Evolutionary conservation across 78 protist species (phyloP).

Genomic region (Dictyostelium discoideum): dicty_2.7 NC_007090.3:5396501-5397000

Average conservation of each 20-base stretch:
- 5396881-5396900: too few species aligned
- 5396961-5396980: background rate
- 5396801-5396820: background rate
- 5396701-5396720: background rate
- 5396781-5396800: conserved; percentile 70
- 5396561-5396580: background rate
- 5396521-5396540: conserved; percentile 78
- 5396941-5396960: too few species aligned
- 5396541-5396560: conserved; percentile 8
- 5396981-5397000: background rate
- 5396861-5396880: background rate
- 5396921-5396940: too few species aligned
- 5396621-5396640: conserved; percentile 3
- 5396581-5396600: background rate
- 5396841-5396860: too few species aligned
- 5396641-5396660: background rate
- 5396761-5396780: conserved; percentile 22
- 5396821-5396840: background rate
- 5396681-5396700: conserved; percentile 50
- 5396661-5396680: conserved; percentile 10
- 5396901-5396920: too few species aligned
- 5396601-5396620: conserved; percentile 13
- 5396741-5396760: background rate
- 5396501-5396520: conserved; percentile 89
- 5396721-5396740: conserved; percentile 25